Conservation (phyloP, 495 filamentous ascomycete species). For the Staphylotrichum tortipilum region DNA sequence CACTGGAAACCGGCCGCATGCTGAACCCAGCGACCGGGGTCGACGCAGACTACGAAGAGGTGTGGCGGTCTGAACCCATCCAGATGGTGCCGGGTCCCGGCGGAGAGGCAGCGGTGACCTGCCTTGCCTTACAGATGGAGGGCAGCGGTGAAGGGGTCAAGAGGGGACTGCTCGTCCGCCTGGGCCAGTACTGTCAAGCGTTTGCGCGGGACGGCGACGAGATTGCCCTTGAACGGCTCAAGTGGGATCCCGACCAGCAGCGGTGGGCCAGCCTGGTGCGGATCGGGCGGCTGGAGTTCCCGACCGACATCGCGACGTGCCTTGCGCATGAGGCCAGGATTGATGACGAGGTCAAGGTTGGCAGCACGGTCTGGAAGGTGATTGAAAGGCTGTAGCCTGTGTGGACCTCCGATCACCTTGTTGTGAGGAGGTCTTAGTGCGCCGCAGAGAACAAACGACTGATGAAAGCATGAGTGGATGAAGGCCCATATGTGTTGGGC, state of each 20-base stretch:
- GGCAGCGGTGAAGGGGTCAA: conserved; percentile 6
- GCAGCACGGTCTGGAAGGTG: conserved; percentile 13
- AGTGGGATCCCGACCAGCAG: conserved; percentile 17
- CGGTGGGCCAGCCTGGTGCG: conserved; percentile 12
- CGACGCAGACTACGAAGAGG: conserved; percentile 44
- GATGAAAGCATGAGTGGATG: neutral
- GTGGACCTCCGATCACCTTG: no score
- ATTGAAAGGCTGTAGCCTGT: conserved; percentile 12
- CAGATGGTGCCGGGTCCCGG: conserved; percentile 18
- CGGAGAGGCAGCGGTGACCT: conserved; percentile 1
- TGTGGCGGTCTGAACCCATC: conserved; percentile 33
- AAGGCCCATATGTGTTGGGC: no score
- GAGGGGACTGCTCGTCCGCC: conserved; percentile 38
- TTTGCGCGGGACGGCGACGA: conserved; percentile 31
- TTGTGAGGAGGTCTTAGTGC: neutral
- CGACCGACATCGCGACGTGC: conserved; percentile 9
- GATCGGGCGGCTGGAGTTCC: conserved; percentile 11
- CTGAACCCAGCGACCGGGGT: conserved; percentile 36
- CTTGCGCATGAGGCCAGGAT: conserved; percentile 4
- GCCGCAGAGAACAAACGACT: neutral
- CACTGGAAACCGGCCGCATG: conserved; percentile 44
- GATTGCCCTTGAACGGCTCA: conserved; percentile 39
- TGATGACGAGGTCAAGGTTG: conserved; percentile 10
- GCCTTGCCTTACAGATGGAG: neutral
- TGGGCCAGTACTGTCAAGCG: conserved; percentile 42